Percentiles rank a stretch among this genome's conserved stretches.
phyloP scores from a whole-genome alignment of 2,329 filamentous ascomycete genomes.

The Whalleya microplaca region DNA sequence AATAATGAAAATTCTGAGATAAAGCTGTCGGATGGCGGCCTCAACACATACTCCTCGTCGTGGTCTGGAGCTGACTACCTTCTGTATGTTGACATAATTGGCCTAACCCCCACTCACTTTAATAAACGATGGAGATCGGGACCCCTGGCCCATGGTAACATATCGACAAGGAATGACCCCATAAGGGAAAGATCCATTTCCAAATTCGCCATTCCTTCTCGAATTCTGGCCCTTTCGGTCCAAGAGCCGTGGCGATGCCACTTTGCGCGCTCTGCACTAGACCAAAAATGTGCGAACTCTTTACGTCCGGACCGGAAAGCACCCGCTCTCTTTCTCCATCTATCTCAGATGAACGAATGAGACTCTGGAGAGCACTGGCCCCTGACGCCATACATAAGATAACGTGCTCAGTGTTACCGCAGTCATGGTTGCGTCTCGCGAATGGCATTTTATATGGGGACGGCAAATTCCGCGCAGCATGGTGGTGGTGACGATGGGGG shows the following conservation, averaged over 20 bases:
- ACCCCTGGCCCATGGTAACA: neutral
- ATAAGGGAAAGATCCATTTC: neutral
- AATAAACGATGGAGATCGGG: neutral
- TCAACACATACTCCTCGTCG: neutral
- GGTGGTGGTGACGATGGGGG: no score
- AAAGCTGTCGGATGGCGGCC: neutral
- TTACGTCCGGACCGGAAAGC: neutral
- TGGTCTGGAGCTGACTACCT: neutral
- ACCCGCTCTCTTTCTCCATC: neutral
- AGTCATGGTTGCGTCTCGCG: no score
- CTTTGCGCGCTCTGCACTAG: neutral
- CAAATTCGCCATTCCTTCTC: neutral
- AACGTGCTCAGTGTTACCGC: no score
- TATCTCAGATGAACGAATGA: neutral
- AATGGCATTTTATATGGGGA: neutral
- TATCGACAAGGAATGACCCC: neutral
- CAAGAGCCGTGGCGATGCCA: neutral
- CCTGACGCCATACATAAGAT: no score
- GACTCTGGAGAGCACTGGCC: neutral
- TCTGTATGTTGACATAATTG: neutral
- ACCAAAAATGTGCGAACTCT: neutral
- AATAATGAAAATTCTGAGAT: neutral
- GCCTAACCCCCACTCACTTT: neutral
- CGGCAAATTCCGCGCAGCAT: no score
- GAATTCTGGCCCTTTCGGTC: neutral